These are phyloP conservation scores for Stenocarpella maydis DNA, from an alignment of 2,329 filamentous ascomycete species.

Conservation along the genomic window DNA sequence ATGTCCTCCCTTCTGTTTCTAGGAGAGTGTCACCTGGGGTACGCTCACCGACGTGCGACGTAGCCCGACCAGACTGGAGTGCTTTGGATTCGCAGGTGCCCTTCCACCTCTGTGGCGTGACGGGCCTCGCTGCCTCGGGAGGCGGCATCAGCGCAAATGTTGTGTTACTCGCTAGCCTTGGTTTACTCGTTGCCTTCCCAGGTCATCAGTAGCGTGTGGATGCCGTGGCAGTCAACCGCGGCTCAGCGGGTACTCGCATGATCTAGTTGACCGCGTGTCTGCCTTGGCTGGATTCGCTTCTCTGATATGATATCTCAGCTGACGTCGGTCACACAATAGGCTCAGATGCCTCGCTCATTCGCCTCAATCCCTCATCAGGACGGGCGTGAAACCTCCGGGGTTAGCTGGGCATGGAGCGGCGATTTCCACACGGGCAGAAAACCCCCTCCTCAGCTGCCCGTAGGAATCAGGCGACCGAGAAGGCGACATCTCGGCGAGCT, in stretches of 20 bases:
- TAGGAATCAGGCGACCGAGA: not conserved
- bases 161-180: not conserved
- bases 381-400: not conserved
- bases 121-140: not conserved
- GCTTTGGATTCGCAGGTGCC: not conserved
- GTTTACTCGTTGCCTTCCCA: not conserved
- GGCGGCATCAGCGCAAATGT: not conserved
- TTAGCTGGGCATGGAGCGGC: not conserved
- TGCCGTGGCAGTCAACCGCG: constrained; percentile 18
- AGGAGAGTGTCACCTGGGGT: not conserved
- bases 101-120: not conserved
- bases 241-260: constrained; percentile 15
- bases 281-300: not conserved
- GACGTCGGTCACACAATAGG: not conserved
- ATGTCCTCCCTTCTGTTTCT: not conserved
- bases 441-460: no score
- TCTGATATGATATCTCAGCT: constrained; percentile 14
- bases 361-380: not conserved
- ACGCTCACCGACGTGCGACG: not conserved
- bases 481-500: constrained; percentile 7
- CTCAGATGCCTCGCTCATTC: not conserved
- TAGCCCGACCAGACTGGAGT: not conserved
- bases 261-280: not conserved
- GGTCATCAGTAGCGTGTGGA: not conserved
- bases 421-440: not conserved